Evolutionary conservation across 139 green algal species (phyloP), one percentile per base, ranked within the genome.

Genomic region (Chlorella sorokiniana): DNA sequence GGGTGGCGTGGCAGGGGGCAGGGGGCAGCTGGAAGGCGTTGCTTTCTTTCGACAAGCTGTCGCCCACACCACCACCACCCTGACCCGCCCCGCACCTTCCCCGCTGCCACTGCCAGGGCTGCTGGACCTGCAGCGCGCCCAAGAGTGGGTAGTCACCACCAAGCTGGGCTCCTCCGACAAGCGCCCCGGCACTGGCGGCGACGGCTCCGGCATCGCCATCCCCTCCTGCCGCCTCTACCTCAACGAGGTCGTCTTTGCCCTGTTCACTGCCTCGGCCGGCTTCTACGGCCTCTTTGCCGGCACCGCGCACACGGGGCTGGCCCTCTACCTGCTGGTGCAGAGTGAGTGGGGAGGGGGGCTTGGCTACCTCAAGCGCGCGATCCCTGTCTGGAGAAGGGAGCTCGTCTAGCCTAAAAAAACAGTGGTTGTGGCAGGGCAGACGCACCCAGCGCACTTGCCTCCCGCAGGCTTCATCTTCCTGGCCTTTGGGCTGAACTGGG

Each of bases 81-180:
- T n/a, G 29, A 41, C 6, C 45, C 37, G 23, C 6, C 52, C 33
- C 14, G 5, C 35, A 31, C 27, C 52, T 20, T 29, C 52, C 25
- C 27, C 25, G 8, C 0, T 27, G 25, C 35, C 29, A 11, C 23
- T 37, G 29, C 63, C 87, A 88, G 89, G 87, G 27, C 51, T 92
- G 63, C 83, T 95, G n/a, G 89, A 93, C 86, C 76, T 95, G 79
- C 86, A 93, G 81, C 83, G 90, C 31, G 93, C 94, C 23, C 84
- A 95, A 77, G 93, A 97, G 81, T 97, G 94, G 94, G 92, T 97
- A 37, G 94, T 97, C 3, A 97, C 94, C 59, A 93, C 91, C 54
- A 97, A 97, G 84, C 81, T 92, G 69, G 91, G 91, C 44, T 88
- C 81, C 72, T 85, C 76, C 41, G 86, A 91, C 80, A 92, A 86